Base-by-base conservation (phyloP, 805 yeast species). In the Zygoascus biomembranicola region DNA sequence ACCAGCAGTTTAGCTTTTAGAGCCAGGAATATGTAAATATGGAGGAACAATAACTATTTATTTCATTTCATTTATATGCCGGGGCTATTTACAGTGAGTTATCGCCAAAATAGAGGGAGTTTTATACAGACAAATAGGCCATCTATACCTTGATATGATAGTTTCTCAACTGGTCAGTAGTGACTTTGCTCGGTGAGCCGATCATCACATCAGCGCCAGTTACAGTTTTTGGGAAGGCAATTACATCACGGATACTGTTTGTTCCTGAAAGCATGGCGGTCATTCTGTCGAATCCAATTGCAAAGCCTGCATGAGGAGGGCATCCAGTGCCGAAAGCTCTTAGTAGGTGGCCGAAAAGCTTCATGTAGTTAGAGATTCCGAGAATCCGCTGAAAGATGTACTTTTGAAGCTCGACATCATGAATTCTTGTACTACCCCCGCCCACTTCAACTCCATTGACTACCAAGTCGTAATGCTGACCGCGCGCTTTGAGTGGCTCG, bases 271-370 rank as follows among this genome's bases (percentile, higher is more conserved):
- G 66, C 92, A 92, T 89, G 0, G 99, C 94, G 62, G 95, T 83
- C 74, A 94, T 73, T 57, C 99, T 74, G 66, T 94, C 99, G 60
- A 94, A 87, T 0, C 99, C 99, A 37, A 94, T 74, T 0, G 99
- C 99, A 41, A 94, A 74, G 0, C 99, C 99, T 1, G 97, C 97
- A 70, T 94, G 99, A 0, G 99, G 99, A 0, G 99, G 99, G 63
- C 98, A 89, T 1, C 99, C 99, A 71, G 86, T 80, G 23, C 79
- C 80, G 52, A 94, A 78, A 0, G 97, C 97, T 43, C 75, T 73
- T 32, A 94, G 73, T 43, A 94, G 73, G 69, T 94, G 99, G 0
- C 96, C 95, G 72, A 94, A 94, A 8, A 89, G 71, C 37, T 66
- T 64, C 46, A 82, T 76, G 28, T 87, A 78, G 57, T 87, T 56